Percentiles rank a stretch among this genome's conserved stretches.
Conservation (phyloP, 2,329 filamentous ascomycete species). For the Talaromyces piceae region DNA sequence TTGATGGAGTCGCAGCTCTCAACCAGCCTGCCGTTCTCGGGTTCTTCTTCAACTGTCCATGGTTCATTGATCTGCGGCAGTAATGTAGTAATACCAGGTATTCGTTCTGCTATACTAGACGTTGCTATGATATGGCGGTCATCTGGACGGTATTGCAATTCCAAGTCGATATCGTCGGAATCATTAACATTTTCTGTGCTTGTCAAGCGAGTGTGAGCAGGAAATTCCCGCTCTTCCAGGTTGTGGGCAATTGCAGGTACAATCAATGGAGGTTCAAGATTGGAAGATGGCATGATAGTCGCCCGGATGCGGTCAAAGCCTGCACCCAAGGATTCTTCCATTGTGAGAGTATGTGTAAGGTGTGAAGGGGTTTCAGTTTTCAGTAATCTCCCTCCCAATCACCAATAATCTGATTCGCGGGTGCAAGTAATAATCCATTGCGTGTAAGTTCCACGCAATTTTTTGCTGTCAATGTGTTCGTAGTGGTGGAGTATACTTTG, state of each 20-base stretch:
- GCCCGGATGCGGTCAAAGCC: slow-evolving; percentile 12
- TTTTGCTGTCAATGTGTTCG: too few relatives aligned
- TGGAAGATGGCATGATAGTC: slow-evolving; percentile 6
- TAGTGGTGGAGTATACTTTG: too few relatives aligned
- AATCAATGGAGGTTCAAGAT: not conserved
- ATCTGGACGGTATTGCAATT: not conserved
- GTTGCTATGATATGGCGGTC: not conserved
- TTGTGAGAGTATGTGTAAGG: not conserved
- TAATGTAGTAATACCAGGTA: not conserved
- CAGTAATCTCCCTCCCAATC: not conserved
- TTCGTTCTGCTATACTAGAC: not conserved
- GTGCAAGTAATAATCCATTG: not conserved
- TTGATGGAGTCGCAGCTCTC: slow-evolving; percentile 20
- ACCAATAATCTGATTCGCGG: not conserved
- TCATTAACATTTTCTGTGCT: not conserved
- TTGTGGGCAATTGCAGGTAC: slow-evolving; percentile 2
- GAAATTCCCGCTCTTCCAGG: not conserved
- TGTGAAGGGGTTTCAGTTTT: not conserved
- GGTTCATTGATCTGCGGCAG: slow-evolving; percentile 11
- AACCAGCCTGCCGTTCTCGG: slow-evolving; percentile 16
- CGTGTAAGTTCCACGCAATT: not conserved
- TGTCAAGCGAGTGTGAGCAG: not conserved
- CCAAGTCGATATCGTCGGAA: not conserved
- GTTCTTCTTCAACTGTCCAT: not conserved
- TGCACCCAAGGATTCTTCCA: slow-evolving; percentile 11